Percentiles rank a stretch among this genome's conserved stretches.
Evolutionary conservation across 2,329 filamentous ascomycete genomes (phyloP).

Genomic region (Colletotrichum graminicola): DNA sequence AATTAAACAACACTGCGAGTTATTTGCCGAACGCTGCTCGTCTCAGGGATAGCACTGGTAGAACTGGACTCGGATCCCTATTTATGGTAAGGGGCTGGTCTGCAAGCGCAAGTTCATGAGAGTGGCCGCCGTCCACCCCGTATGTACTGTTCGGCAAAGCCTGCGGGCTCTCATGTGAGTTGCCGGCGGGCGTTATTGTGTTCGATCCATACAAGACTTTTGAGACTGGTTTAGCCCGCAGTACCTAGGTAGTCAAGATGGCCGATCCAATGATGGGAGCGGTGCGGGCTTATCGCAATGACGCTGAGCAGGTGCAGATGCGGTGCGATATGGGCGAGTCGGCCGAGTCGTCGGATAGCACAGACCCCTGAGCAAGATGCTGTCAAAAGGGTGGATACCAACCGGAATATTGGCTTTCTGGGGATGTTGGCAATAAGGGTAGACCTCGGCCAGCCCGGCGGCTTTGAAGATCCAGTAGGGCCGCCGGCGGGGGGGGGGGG

Average conservation of each 20-base stretch:
- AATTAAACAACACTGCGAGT: neutral
- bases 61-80: neutral
- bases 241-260: neutral
- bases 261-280: constrained; percentile 25
- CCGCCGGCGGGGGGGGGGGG: too few relatives aligned
- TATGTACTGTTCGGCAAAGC: constrained; percentile 29
- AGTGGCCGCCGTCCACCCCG: constrained; percentile 22
- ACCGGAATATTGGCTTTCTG: constrained; percentile 22
- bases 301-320: neutral
- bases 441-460: constrained; percentile 39
- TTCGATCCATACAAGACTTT: constrained; percentile 20
- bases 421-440: constrained; percentile 11
- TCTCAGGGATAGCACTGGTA: neutral
- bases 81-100: constrained; percentile 11
- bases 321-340: neutral
- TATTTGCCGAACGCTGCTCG: neutral
- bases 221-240: constrained; percentile 2
- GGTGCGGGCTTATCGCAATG: constrained; percentile 13
- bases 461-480: constrained; percentile 23
- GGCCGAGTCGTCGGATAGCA: constrained; percentile 17
- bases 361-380: neutral
- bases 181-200: constrained; percentile 31
- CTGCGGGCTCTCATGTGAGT: constrained; percentile 38
- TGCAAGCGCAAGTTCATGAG: constrained; percentile 7
- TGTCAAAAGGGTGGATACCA: constrained; percentile 9